Conservation (phyloP, 306 rosid genomes). For the Prinsepia uniflora region DNA sequence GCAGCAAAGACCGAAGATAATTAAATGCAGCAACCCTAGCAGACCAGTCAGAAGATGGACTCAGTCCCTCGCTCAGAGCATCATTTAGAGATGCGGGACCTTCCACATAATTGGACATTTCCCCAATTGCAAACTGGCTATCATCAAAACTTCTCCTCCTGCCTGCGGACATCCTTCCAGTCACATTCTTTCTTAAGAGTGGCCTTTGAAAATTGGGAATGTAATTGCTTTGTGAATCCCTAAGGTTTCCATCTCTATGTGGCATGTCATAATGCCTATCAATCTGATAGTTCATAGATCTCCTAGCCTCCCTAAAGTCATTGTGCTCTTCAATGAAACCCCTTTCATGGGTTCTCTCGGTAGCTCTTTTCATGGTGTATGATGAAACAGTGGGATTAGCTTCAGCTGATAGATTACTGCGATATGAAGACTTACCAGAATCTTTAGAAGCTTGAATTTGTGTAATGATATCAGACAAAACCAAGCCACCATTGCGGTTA, state of each 20-base stretch:
- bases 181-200: slow-evolving; percentile 68
- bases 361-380: slow-evolving; percentile 50
- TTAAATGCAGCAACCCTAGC: slow-evolving; percentile 94
- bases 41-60: slow-evolving; percentile 94
- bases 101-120: slow-evolving; percentile 63
- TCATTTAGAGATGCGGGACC: slow-evolving; percentile 84
- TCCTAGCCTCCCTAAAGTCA: slow-evolving; percentile 66
- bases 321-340: slow-evolving; percentile 52
- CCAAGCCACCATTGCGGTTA: slow-evolving; percentile 81
- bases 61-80: slow-evolving; percentile 87
- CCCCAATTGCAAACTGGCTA: slow-evolving; percentile 70
- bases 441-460: slow-evolving; percentile 97
- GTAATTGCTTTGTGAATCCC: slow-evolving; percentile 64
- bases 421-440: slow-evolving; percentile 57
- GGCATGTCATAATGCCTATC: slow-evolving; percentile 70
- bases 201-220: slow-evolving; percentile 98
- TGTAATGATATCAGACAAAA: slow-evolving; percentile 80
- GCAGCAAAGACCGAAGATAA: slow-evolving; percentile 76
- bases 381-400: slow-evolving; percentile 56
- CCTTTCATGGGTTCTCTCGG: slow-evolving; percentile 65
- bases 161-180: slow-evolving; percentile 74
- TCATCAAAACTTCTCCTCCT: slow-evolving; percentile 94
- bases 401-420: slow-evolving; percentile 44
- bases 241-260: slow-evolving; percentile 64
- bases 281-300: slow-evolving; percentile 46